Percentiles rank a stretch among this genome's conserved stretches.
Conservation (phyloP, 345 rosid species). For the Cardamine occulta region DNA sequence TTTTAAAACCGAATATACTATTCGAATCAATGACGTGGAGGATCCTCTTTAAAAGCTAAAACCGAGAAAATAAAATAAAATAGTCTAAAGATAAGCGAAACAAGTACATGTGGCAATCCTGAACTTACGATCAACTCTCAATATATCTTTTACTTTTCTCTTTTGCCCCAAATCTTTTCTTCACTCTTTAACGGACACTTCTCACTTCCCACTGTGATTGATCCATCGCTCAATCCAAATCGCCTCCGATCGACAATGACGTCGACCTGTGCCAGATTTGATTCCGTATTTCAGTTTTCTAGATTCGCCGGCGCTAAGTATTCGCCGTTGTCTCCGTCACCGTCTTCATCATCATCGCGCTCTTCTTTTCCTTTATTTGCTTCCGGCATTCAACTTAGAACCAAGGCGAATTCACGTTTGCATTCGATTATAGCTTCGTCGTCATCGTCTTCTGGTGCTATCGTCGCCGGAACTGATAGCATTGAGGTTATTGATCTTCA, state of each 20-base stretch:
- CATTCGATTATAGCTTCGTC: constrained; percentile 49
- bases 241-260: constrained; percentile 39
- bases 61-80: neutral
- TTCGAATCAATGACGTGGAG: constrained; percentile 20
- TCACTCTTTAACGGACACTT: constrained; percentile 34
- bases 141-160: constrained; percentile 12
- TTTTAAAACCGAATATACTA: neutral
- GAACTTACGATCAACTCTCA: neutral
- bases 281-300: constrained; percentile 38
- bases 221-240: neutral
- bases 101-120: constrained; percentile 44
- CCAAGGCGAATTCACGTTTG: constrained; percentile 23
- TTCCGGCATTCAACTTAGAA: constrained; percentile 42
- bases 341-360: constrained; percentile 24
- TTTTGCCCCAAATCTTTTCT: constrained; percentile 19
- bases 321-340: constrained; percentile 29
- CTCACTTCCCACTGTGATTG: neutral
- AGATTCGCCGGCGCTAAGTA: constrained; percentile 30
- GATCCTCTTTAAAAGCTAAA: neutral
- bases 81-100: constrained; percentile 22
- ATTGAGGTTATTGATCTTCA: constrained; percentile 53
- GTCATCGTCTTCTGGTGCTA: constrained; percentile 59
- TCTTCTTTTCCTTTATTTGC: constrained; percentile 44
- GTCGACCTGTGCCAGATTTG: constrained; percentile 49
- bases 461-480: constrained; percentile 71